These are phyloP conservation scores for Erodium moschatum DNA, from an alignment of 441 rosid species.

Conservation along the genomic window DNA sequence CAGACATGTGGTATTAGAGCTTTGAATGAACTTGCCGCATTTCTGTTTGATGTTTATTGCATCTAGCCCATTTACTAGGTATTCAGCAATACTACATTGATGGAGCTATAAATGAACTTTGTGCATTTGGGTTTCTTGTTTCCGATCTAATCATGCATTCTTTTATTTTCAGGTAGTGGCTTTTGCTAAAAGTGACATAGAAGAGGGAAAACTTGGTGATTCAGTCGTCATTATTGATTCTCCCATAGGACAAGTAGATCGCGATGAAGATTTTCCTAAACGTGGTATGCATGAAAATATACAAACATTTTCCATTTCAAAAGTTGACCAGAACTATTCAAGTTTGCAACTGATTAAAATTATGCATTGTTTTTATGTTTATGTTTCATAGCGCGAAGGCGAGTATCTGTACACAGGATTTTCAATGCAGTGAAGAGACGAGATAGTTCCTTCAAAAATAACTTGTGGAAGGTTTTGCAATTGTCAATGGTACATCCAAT, in stretches of 20 bases:
- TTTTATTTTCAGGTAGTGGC: conserved; percentile 48
- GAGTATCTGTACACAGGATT: conserved; percentile 41
- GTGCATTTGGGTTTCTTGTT: not conserved
- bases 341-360: conserved; percentile 17
- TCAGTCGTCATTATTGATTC: conserved; percentile 47
- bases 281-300: conserved; percentile 32
- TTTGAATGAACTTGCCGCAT: not conserved
- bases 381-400: conserved; percentile 36
- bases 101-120: not conserved
- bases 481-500: conserved; percentile 41
- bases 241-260: conserved; percentile 28
- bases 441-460: conserved; percentile 51
- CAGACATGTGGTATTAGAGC: not conserved
- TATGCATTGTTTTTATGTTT: conserved; percentile 19
- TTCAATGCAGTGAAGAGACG: conserved; percentile 50
- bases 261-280: conserved; percentile 21
- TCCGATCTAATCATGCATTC: conserved; percentile 9
- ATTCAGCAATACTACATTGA: not conserved
- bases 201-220: conserved; percentile 29
- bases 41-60: not conserved
- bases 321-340: conserved; percentile 13
- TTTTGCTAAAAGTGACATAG: conserved; percentile 36
- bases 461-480: conserved; percentile 41
- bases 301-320: conserved; percentile 11
- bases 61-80: not conserved